These are phyloP conservation scores for Blastobotrys serpentis DNA, from an alignment of 1,139 yeast genomes.

Conservation along the genomic window DNA sequence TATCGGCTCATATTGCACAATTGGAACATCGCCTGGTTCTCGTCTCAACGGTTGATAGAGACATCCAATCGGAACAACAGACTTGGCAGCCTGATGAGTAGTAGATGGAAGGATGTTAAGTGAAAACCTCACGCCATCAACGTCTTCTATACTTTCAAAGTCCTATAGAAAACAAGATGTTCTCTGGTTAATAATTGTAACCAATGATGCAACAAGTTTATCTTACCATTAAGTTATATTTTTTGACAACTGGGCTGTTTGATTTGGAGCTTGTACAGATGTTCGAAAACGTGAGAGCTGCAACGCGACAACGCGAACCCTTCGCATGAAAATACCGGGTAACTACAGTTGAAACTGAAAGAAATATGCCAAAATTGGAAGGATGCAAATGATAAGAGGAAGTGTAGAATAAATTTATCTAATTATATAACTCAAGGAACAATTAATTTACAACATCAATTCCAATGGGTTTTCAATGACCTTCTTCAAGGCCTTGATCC, in stretches of 20 bases:
- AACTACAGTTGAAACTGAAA: no score
- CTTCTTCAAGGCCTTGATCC: conserved; percentile 87
- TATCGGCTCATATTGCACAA: conserved; percentile 45
- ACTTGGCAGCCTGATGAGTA: conserved; percentile 55
- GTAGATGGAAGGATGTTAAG: conserved; percentile 68
- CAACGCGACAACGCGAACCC: not conserved
- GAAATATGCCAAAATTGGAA: not conserved
- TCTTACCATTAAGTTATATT: not conserved
- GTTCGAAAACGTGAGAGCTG: not conserved
- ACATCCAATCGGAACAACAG: conserved; percentile 62
- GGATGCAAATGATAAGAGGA: not conserved
- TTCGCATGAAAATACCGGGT: no score
- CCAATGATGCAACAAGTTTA: no score
- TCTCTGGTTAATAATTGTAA: no score
- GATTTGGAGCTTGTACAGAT: conserved; percentile 3
- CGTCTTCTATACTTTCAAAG: conserved; percentile 62
- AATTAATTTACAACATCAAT: conserved; percentile 60
- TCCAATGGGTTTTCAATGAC: conserved; percentile 95
- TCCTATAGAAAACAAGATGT: conserved; percentile 37
- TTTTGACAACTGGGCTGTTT: not conserved
- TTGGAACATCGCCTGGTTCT: conserved; percentile 32
- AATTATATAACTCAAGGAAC: conserved; percentile 3
- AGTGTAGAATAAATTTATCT: conserved; percentile 3
- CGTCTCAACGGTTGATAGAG: conserved; percentile 66
- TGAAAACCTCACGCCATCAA: conserved; percentile 65